Percentiles rank a stretch among this genome's conserved stretches.
Conservation (phyloP, 2,329 filamentous ascomycete genomes). For the Polychaeton citri region DNA sequence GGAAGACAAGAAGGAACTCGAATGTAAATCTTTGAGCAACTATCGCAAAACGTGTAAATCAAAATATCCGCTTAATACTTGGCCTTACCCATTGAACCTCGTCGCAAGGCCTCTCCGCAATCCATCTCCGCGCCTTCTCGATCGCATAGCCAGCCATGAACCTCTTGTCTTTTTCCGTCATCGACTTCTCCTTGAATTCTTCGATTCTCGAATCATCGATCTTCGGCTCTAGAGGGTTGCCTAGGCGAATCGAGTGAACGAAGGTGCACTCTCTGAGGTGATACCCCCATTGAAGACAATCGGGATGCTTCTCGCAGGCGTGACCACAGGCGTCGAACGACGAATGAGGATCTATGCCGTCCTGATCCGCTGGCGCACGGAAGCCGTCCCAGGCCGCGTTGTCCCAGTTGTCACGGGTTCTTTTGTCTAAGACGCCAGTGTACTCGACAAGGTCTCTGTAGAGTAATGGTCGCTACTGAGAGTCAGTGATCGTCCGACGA, state of each 20-base stretch:
- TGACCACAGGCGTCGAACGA: constrained; percentile 24
- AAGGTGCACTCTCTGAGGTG: constrained; percentile 9
- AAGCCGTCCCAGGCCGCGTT: constrained; percentile 23
- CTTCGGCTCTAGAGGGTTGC: constrained; percentile 21
- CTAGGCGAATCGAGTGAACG: constrained; percentile 24
- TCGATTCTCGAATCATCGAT: constrained; percentile 14
- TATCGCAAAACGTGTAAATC: too few species aligned
- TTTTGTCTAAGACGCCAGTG: constrained; percentile 11
- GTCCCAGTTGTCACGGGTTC: constrained; percentile 19
- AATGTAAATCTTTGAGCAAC: too few species aligned
- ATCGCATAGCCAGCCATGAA: constrained; percentile 27
- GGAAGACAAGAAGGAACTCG: too few species aligned
- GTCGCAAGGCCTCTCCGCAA: constrained; percentile 22
- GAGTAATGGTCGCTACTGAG: constrained; percentile 8
- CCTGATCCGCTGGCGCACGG: constrained; percentile 14
- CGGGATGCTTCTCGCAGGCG: constrained; percentile 29
- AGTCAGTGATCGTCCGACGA: not conserved
- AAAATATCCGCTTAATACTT: constrained; percentile 12
- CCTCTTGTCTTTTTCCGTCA: constrained; percentile 22
- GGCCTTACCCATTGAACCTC: constrained; percentile 27
- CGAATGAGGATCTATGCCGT: constrained; percentile 15
- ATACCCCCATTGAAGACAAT: constrained; percentile 25
- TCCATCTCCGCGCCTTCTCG: constrained; percentile 21
- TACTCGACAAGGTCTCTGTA: constrained; percentile 21
- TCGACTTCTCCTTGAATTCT: constrained; percentile 12